Evolutionary conservation across 2,329 filamentous ascomycete species (phyloP), one percentile per base, ranked within the genome.

Genomic region (Colletotrichum australisinense): DNA sequence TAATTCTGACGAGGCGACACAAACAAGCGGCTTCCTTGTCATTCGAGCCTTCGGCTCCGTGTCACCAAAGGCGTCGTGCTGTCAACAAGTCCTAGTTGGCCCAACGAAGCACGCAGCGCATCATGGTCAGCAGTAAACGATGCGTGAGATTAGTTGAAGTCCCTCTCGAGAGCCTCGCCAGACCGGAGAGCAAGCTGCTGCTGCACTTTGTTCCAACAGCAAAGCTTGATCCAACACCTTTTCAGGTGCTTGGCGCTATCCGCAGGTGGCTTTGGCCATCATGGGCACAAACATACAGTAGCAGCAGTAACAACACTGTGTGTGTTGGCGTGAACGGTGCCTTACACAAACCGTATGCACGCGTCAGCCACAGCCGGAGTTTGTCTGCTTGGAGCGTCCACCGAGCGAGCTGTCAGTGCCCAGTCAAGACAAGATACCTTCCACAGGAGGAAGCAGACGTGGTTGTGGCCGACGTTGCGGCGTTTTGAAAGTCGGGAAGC

Each of bases 401-500:
- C 56, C 16, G 68, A 62, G 19, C 16, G 7, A 49, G 56, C 32
- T 62, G 16, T 67, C 69, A 67, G 67, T 26, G 24, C 9, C 46
- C 26, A 28, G 24, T 26, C 9, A 14, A 32, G 30, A 14, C 5
- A 16, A 4, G 19, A 9, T 19, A n/a, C n/a, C 14, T 55, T n/a
- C 22, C 8, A 49, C 22, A 64, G 19, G 49, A 55, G 22, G 28
- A 55, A 32, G 4, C 28, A n/a, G n/a, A 14, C 19, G 8, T 19
- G 24, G 38, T 11, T 16, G 26, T 12, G 24, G 6, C 19, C 19
- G 42, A n/a, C n/a, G 42, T 38, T 55, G 38, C 22, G 42, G 32
- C 38, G 71, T 73, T 73, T 66, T 65, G 67, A 58, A 52, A 73
- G 60, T 67, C 71, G 67, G 65, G 57, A n/a, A 42, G 63, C 32